Conservation (phyloP, 495 filamentous ascomycete genomes). For the Cercophora sp. region DNA sequence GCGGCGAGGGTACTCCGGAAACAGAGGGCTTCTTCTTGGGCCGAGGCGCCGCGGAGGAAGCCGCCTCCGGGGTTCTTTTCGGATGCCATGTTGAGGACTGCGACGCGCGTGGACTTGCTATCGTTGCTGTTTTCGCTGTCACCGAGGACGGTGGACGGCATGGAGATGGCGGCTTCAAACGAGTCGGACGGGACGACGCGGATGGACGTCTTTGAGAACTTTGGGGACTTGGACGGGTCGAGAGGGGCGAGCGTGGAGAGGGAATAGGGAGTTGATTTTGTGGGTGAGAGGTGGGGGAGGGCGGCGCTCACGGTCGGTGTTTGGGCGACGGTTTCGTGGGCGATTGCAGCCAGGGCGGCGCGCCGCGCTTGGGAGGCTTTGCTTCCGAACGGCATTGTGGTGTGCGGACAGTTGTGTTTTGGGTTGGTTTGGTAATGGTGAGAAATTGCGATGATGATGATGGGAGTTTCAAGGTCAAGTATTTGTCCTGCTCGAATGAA, state of each 20-base stretch:
- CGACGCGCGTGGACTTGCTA: conserved; percentile 34
- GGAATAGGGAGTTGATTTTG: conserved; percentile 10
- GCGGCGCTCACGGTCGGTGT: conserved; percentile 19
- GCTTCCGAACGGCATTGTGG: no score
- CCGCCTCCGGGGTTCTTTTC: conserved; percentile 49
- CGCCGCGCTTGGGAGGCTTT: background rate
- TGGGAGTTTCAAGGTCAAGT: no score
- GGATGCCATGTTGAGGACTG: conserved; percentile 61
- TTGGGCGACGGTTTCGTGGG: conserved; percentile 20
- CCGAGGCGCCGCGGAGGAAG: conserved; percentile 50
- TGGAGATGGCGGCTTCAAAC: conserved; percentile 44
- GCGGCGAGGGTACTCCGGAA: conserved; percentile 56
- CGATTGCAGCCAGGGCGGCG: conserved; percentile 17
- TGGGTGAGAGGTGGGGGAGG: conserved; percentile 16
- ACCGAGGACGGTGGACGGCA: conserved; percentile 24
- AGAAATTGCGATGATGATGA: no score
- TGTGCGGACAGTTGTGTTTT: no score
- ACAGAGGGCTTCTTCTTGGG: conserved; percentile 66
- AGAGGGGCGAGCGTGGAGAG: conserved; percentile 12
- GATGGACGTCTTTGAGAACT: conserved; percentile 26
- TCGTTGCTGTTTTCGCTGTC: conserved; percentile 13
- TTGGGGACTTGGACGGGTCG: conserved; percentile 19
- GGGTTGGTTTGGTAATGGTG: no score
- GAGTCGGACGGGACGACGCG: conserved; percentile 49
- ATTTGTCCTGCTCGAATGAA: no score